phyloP scores from a whole-genome alignment of 805 yeast genomes.

The Debaryomyces maramus region DNA sequence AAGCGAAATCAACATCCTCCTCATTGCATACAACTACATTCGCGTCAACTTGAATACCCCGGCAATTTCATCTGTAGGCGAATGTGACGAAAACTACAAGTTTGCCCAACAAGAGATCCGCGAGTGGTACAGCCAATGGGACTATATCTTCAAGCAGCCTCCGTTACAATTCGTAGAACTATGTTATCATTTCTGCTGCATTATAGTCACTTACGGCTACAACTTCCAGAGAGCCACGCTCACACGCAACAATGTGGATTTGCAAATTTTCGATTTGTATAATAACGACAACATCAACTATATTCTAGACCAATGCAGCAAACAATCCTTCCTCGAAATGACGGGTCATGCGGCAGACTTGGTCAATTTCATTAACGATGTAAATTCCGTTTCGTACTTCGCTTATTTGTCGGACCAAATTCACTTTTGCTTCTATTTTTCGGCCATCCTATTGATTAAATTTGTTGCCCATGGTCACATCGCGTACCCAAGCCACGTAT shows the following conservation, averaged over 20 bases:
- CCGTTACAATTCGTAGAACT: constrained; percentile 73
- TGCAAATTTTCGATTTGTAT: constrained; percentile 10
- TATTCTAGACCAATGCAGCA: constrained; percentile 25
- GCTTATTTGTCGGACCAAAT: constrained; percentile 72
- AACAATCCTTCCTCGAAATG: constrained; percentile 32
- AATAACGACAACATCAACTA: constrained; percentile 22
- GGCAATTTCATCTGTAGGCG: constrained; percentile 11
- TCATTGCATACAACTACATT: constrained; percentile 57
- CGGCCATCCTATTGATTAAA: constrained; percentile 38
- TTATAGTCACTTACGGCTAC: constrained; percentile 49
- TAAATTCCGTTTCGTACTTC: constrained; percentile 56
- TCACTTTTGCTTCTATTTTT: constrained; percentile 51
- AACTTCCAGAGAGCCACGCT: constrained; percentile 20
- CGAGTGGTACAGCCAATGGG: constrained; percentile 70
- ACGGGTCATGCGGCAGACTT: constrained; percentile 43
- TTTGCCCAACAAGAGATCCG: constrained; percentile 49
- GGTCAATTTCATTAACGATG: constrained; percentile 39
- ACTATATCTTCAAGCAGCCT: constrained; percentile 64
- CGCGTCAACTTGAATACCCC: constrained; percentile 35
- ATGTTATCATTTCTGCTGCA: constrained; percentile 61
- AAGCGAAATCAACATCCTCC: constrained; percentile 65
- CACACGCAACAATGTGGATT: neutral
- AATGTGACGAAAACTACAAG: constrained; percentile 26
- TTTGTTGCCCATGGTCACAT: too few species aligned
- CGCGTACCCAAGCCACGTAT: constrained; percentile 5